Evolutionary conservation across 257 asterid species (phyloP).

Genomic region (Scutellaria galericulata): DNA sequence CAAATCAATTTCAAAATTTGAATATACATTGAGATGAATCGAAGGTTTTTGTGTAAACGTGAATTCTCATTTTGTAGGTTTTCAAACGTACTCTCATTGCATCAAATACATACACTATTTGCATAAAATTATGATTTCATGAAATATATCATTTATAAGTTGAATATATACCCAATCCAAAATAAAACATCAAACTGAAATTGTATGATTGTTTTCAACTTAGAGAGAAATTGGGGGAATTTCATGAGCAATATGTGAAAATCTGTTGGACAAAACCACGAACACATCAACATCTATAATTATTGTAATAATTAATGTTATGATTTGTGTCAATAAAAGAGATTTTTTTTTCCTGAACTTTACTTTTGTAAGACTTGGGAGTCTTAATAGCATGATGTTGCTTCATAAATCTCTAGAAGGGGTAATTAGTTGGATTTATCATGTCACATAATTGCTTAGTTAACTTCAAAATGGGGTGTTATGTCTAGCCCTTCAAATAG

Average conservation of each 20-base stretch:
- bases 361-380: neutral
- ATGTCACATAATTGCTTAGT: slow-evolving; percentile 37
- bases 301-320: slow-evolving; percentile 21
- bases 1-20: neutral
- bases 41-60: too few relatives aligned
- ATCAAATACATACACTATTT: too few relatives aligned
- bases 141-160: too few relatives aligned
- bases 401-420: slow-evolving; percentile 24
- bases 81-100: too few relatives aligned
- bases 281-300: slow-evolving; percentile 6
- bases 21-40: too few relatives aligned
- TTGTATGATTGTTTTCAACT: too few relatives aligned
- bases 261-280: neutral
- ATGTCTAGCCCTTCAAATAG: slow-evolving; percentile 12
- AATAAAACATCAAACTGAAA: too few relatives aligned
- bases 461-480: slow-evolving; percentile 38
- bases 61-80: too few relatives aligned
- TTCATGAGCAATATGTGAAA: neutral
- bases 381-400: slow-evolving; percentile 30
- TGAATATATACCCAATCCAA: too few relatives aligned
- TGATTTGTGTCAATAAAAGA: neutral
- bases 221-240: neutral
- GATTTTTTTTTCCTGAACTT: too few relatives aligned
- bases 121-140: too few relatives aligned
- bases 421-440: slow-evolving; percentile 36